These are phyloP conservation scores for Amanita fuliginea DNA, from an alignment of 768 basidiomycete species.

Conservation along the genomic window DNA sequence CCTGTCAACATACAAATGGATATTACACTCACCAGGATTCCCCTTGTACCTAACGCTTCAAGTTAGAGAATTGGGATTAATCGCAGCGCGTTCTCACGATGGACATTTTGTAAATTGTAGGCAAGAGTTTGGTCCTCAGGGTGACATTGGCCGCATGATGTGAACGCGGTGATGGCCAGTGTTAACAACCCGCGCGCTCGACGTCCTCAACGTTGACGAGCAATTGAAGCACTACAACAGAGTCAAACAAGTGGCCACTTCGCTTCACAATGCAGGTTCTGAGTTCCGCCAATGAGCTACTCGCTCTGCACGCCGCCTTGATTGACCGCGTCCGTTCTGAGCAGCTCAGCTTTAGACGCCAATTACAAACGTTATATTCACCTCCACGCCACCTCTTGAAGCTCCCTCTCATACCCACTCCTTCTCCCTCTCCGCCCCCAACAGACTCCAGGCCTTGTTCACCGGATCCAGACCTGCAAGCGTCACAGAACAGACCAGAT, in stretches of 20 bases:
- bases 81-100: not conserved
- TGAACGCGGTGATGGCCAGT: too few species aligned
- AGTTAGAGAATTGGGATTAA: not conserved
- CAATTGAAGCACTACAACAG: not conserved
- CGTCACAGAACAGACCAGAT: conserved; percentile 24
- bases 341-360: conserved; percentile 47
- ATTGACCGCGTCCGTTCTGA: conserved; percentile 40
- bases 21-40: not conserved
- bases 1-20: not conserved
- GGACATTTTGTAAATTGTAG: not conserved
- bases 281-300: conserved; percentile 51
- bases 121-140: not conserved
- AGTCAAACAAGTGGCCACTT: not conserved
- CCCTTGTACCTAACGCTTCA: not conserved
- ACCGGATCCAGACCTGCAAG: conserved; percentile 23
- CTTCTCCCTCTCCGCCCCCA: conserved; percentile 40
- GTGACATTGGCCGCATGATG: too few species aligned
- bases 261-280: too few species aligned
- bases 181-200: too few species aligned
- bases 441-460: conserved; percentile 37
- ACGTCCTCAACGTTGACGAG: not conserved
- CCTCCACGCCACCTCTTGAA: conserved; percentile 45
- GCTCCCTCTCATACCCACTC: conserved; percentile 48
- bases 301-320: conserved; percentile 50
- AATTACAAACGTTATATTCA: conserved; percentile 41